phyloP scores from a whole-genome alignment of 2,329 filamentous ascomycete species.

The Colletotrichum magnum region DNA sequence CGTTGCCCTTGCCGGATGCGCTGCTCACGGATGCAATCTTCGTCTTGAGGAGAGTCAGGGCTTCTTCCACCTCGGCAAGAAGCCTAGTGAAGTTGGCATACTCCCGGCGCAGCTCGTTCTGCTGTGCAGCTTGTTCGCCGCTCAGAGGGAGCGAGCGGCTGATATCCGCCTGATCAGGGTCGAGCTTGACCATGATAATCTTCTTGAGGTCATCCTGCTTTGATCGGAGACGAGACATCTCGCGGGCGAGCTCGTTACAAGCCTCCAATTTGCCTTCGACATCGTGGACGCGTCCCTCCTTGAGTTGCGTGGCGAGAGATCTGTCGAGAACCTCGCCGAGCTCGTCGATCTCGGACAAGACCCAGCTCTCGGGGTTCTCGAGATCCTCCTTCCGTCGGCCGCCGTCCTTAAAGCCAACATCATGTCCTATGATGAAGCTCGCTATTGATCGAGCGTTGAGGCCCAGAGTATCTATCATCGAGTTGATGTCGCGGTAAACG shows the following conservation, averaged over 20 bases:
- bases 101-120: slow-evolving; percentile 84
- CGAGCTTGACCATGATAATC: slow-evolving; percentile 77
- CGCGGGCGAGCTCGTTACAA: slow-evolving; percentile 77
- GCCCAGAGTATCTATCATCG: slow-evolving; percentile 94
- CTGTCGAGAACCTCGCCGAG: slow-evolving; percentile 75
- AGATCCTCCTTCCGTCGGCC: slow-evolving; percentile 77
- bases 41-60: slow-evolving; percentile 82
- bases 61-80: slow-evolving; percentile 84
- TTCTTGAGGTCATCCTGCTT: slow-evolving; percentile 85
- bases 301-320: slow-evolving; percentile 75
- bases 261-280: slow-evolving; percentile 77
- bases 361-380: slow-evolving; percentile 78
- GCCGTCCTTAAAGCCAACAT: slow-evolving; percentile 64
- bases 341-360: slow-evolving; percentile 81
- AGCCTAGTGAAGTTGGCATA: slow-evolving; percentile 81
- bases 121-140: slow-evolving; percentile 85
- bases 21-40: slow-evolving; percentile 75
- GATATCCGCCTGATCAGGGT: slow-evolving; percentile 76
- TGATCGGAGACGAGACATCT: slow-evolving; percentile 79
- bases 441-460: slow-evolving; percentile 81
- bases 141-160: slow-evolving; percentile 82
- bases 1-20: slow-evolving; percentile 59
- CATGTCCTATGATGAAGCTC: slow-evolving; percentile 77
- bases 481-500: slow-evolving; percentile 85
- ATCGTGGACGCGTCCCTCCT: slow-evolving; percentile 77